These are phyloP conservation scores for Metarhizium anisopliae DNA, from an alignment of 2,329 filamentous ascomycete species.

Conservation along the genomic window DNA sequence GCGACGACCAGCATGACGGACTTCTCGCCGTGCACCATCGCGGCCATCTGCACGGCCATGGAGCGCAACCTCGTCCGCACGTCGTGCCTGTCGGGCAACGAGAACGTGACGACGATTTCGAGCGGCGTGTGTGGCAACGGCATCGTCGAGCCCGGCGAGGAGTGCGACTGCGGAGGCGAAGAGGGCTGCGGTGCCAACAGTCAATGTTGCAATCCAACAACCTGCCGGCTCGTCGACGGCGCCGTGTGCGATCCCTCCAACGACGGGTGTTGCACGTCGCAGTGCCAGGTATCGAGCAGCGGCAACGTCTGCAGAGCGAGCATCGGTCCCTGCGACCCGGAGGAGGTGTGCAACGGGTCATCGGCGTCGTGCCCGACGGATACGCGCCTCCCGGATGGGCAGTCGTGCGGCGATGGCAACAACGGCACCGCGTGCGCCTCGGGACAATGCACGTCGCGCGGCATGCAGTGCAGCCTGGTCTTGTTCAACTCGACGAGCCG, in stretches of 20 bases:
- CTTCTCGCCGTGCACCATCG: slow-evolving; percentile 76
- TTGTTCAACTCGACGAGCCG: slow-evolving; percentile 59
- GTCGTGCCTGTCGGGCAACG: slow-evolving; percentile 65
- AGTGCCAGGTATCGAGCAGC: slow-evolving; percentile 55
- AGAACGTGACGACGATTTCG: slow-evolving; percentile 63
- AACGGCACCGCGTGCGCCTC: slow-evolving; percentile 61
- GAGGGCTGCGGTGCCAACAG: slow-evolving; percentile 56
- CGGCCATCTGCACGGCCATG: slow-evolving; percentile 78
- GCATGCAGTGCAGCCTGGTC: slow-evolving; percentile 71
- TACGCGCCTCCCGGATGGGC: slow-evolving; percentile 52
- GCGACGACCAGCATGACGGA: slow-evolving; percentile 57
- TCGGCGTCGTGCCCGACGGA: slow-evolving; percentile 63
- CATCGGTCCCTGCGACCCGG: slow-evolving; percentile 66
- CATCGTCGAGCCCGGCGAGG: slow-evolving; percentile 77
- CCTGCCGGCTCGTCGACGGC: slow-evolving; percentile 64
- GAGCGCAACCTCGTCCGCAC: slow-evolving; percentile 64
- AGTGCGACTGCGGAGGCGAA: slow-evolving; percentile 77
- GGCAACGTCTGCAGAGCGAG: slow-evolving; percentile 64
- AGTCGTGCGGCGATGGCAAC: slow-evolving; percentile 53
- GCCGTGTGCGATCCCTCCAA: slow-evolving; percentile 66
- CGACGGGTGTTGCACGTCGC: slow-evolving; percentile 58
- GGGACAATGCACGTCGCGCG: slow-evolving; percentile 76
- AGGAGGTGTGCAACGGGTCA: slow-evolving; percentile 65
- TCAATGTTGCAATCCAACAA: slow-evolving; percentile 65
- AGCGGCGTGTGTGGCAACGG: slow-evolving; percentile 81